A percentile compares a stretch with the other conserved stretches of the same genome.
Conservation (phyloP, 2,329 filamentous ascomycete species). For the Phialocephala sp. region DNA sequence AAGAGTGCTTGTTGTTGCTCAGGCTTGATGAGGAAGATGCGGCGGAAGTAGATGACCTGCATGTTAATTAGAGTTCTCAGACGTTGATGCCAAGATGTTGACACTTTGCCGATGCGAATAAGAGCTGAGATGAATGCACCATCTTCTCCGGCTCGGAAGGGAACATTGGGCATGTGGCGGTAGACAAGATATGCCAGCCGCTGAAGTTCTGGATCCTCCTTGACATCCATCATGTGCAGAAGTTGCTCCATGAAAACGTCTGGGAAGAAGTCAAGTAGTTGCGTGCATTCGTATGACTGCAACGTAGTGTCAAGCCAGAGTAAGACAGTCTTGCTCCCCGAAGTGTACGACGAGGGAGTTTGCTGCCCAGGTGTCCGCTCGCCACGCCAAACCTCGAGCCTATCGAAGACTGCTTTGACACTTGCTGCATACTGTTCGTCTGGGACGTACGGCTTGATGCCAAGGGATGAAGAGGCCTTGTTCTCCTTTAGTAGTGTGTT, state of each 20-base stretch:
- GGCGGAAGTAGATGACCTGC: slow-evolving; percentile 97
- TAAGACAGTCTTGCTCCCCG: slow-evolving; percentile 92
- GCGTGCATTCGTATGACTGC: slow-evolving; percentile 89
- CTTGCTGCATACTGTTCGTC: slow-evolving; percentile 74
- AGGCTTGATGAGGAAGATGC: slow-evolving; percentile 82
- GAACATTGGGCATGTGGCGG: slow-evolving; percentile 93
- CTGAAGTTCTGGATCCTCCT: slow-evolving; percentile 96
- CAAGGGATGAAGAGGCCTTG: slow-evolving; percentile 79
- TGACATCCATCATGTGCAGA: slow-evolving; percentile 99
- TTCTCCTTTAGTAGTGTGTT: slow-evolving; percentile 77
- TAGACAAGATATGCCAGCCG: slow-evolving; percentile 96
- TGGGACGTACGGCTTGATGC: slow-evolving; percentile 82
- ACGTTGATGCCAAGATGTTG: slow-evolving; percentile 92
- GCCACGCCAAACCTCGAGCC: slow-evolving; percentile 85
- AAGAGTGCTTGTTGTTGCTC: slow-evolving; percentile 82
- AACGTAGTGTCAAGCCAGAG: slow-evolving; percentile 93
- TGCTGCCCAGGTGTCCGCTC: slow-evolving; percentile 87
- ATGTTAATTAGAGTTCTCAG: slow-evolving; percentile 96
- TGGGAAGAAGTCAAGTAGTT: slow-evolving; percentile 90
- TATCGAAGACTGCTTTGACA: slow-evolving; percentile 75
- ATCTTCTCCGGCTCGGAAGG: slow-evolving; percentile 86
- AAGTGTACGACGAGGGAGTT: slow-evolving; percentile 92
- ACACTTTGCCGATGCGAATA: slow-evolving; percentile 84
- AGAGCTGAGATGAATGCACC: slow-evolving; percentile 82
- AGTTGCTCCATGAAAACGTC: slow-evolving; percentile 89